Conservation (phyloP, 2,329 filamentous ascomycete species). For the Arthrobotrys entomopaga region DNA sequence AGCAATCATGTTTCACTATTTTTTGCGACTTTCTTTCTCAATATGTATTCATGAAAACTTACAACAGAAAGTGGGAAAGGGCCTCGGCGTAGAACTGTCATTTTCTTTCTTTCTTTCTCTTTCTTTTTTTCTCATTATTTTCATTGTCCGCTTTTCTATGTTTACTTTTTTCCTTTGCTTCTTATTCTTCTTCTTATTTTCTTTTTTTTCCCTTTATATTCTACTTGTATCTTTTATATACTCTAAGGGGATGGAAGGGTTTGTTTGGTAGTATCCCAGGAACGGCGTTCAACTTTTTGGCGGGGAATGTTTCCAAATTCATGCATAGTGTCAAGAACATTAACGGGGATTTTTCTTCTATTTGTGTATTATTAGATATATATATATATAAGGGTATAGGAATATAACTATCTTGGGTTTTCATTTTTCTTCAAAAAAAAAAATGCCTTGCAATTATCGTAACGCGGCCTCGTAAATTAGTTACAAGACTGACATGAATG, state of each 20-base stretch:
- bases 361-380: slow-evolving; percentile 42
- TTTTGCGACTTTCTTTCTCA: background rate
- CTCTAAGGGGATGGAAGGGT: slow-evolving; percentile 28
- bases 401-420: slow-evolving; percentile 15
- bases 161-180: too few relatives aligned
- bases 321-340: slow-evolving; percentile 12
- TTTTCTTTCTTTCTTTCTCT: slow-evolving; percentile 11
- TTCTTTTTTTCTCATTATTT: slow-evolving; percentile 14
- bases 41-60: slow-evolving; percentile 38
- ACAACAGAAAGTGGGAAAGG: slow-evolving; percentile 21
- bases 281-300: slow-evolving; percentile 27
- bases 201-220: background rate
- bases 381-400: slow-evolving; percentile 11
- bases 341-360: slow-evolving; percentile 2
- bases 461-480: too few relatives aligned
- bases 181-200: slow-evolving; percentile 19
- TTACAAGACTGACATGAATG: too few relatives aligned
- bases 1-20: too few relatives aligned
- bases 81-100: slow-evolving; percentile 17
- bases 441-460: background rate
- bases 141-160: slow-evolving; percentile 12
- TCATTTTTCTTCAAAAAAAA: slow-evolving; percentile 3
- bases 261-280: slow-evolving; percentile 13
- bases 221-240: background rate
- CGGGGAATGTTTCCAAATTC: slow-evolving; percentile 18